Evolutionary conservation across 1,284 basidiomycete species (phyloP), one percentile per base, ranked within the genome.

Genomic region (Exsudoporus floridanus): DNA sequence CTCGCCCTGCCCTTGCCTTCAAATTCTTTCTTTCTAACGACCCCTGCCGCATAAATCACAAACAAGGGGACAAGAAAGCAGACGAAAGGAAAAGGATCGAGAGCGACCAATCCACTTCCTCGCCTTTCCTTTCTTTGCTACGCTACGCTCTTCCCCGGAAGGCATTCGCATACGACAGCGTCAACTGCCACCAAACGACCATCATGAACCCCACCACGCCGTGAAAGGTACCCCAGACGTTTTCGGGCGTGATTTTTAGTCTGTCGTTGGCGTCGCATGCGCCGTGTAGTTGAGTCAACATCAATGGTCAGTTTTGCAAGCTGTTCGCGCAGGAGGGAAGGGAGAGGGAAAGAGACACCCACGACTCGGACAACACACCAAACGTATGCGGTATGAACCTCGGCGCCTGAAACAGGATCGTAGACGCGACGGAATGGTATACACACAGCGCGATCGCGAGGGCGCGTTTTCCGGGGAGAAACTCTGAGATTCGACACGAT

Each of bases 381-480:
- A 92, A 82, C 0, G 82, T 77, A 54, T 82, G 76, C 13, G 89
- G 88, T 53, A 93, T 85, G 65, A 93, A 88, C 23, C 89, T 82
- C 1, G 89, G 89, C 1, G 87, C 78, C 57, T 88, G 82, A 67
- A 82, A 86, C 46, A 92, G 78, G 37, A 92, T 71, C 0, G 88
- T 90, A 1, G 89, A 90, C 35, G 79, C 79, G 25, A 85, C 72
- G 58, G 78, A 84, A 66, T 93, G 91, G 68, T 92, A 92, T 12
- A 92, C 63, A 54, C 87, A 84, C 6, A 93, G 77, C 13, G 77
- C 81, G 45, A 92, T 83, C 0, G 88, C 90, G 4, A 90, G 71
- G 0, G 88, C 91, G 16, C 90, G 82, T 71, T 93, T 93, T 8
- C 90, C 89, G 0, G 91, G 91, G 5, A 92, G 73, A 69, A 89